phyloP scores from a whole-genome alignment of 2,329 filamentous ascomycete genomes.

The Periconia sp. region DNA sequence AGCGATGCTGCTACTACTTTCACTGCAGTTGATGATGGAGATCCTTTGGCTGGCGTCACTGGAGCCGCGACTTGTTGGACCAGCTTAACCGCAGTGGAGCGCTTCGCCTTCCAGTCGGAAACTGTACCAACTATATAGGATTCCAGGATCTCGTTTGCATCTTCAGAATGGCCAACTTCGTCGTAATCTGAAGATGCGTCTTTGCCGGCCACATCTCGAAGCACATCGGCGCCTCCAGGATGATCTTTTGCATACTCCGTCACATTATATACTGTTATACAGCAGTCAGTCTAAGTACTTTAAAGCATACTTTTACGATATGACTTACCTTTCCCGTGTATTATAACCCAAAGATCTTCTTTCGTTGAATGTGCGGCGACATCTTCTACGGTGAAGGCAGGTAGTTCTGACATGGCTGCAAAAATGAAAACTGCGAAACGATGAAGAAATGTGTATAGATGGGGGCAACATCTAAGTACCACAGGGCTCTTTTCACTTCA shows the following conservation, averaged over 20 bases:
- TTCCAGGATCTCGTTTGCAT: slow-evolving; percentile 47
- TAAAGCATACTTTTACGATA: no score
- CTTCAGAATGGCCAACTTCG: slow-evolving; percentile 51
- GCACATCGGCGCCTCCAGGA: slow-evolving; percentile 48
- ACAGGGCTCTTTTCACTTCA: neutral
- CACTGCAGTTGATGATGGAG: slow-evolving; percentile 7
- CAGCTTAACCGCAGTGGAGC: slow-evolving; percentile 36
- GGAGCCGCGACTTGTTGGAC: slow-evolving; percentile 36
- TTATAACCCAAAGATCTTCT: slow-evolving; percentile 57
- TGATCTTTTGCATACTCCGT: slow-evolving; percentile 62
- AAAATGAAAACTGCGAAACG: neutral
- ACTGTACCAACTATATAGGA: slow-evolving; percentile 33
- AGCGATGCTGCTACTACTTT: slow-evolving; percentile 12
- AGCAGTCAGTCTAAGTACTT: slow-evolving; percentile 1
- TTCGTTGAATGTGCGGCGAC: slow-evolving; percentile 54
- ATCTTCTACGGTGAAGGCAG: slow-evolving; percentile 34
- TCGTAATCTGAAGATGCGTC: slow-evolving; percentile 49
- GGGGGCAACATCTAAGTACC: slow-evolving; percentile 2
- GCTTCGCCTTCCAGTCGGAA: slow-evolving; percentile 14
- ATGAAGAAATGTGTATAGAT: slow-evolving; percentile 1
- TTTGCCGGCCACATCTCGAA: slow-evolving; percentile 45
- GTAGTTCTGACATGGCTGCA: slow-evolving; percentile 16
- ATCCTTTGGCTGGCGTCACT: slow-evolving; percentile 3
- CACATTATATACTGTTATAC: slow-evolving; percentile 56
- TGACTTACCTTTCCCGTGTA: slow-evolving; percentile 47